Conservation (phyloP, 1,284 basidiomycete species). For the Neonothopanus nambi region DNA sequence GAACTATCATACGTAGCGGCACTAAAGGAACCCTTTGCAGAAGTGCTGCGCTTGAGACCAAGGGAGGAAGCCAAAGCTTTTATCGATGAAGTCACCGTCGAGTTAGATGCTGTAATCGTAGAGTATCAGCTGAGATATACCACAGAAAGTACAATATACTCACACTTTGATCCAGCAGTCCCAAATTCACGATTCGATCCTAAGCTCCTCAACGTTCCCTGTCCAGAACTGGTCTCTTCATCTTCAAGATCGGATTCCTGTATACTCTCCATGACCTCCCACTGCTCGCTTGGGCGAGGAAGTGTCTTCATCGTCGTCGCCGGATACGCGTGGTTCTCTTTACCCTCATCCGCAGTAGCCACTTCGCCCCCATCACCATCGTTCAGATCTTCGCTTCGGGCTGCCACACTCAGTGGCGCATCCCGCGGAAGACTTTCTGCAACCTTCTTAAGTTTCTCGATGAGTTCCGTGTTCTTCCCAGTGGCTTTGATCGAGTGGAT, state of each 20-base stretch:
- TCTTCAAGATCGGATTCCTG: slow-evolving; percentile 46
- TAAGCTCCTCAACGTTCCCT: slow-evolving; percentile 50
- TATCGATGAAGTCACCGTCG: slow-evolving; percentile 63
- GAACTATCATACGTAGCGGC: slow-evolving; percentile 7
- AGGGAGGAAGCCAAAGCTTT: slow-evolving; percentile 69
- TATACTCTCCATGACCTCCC: slow-evolving; percentile 79
- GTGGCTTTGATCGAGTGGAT: slow-evolving; percentile 73
- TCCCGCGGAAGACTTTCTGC: slow-evolving; percentile 58
- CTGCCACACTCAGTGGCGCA: slow-evolving; percentile 50
- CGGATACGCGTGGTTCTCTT: slow-evolving; percentile 23
- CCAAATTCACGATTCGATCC: slow-evolving; percentile 64
- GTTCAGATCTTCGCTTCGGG: slow-evolving; percentile 40
- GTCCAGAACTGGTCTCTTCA: slow-evolving; percentile 41
- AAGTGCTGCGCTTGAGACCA: slow-evolving; percentile 56
- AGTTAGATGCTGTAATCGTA: slow-evolving; percentile 35
- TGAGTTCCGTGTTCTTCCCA: slow-evolving; percentile 74
- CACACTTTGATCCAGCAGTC: slow-evolving; percentile 62
- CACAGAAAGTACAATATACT: slow-evolving; percentile 28
- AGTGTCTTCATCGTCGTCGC: background rate
- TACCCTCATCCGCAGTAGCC: slow-evolving; percentile 33
- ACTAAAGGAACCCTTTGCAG: slow-evolving; percentile 31
- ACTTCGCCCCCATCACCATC: slow-evolving; percentile 17
- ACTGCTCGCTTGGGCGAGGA: slow-evolving; percentile 67
- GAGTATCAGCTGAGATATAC: slow-evolving; percentile 1
- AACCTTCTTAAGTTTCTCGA: slow-evolving; percentile 64